These are phyloP conservation scores for Tanozyma kutaoensis DNA, from an alignment of 805 yeast species.

Conservation along the genomic window DNA sequence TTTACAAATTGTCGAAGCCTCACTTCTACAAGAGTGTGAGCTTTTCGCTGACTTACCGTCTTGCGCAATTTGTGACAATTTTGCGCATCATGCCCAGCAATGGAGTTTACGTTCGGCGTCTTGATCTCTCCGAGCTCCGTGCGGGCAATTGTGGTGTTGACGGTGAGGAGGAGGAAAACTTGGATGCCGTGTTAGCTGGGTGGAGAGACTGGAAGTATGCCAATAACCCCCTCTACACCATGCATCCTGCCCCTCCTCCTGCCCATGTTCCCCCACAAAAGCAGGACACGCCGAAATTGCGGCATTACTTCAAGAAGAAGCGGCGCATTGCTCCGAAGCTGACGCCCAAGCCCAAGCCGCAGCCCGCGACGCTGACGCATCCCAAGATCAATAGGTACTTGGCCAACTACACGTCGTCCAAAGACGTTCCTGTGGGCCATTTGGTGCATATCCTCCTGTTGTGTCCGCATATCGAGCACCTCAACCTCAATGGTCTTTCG, in stretches of 20 bases:
- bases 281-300: conserved; percentile 3
- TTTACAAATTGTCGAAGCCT: conserved; percentile 39
- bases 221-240: conserved; percentile 50
- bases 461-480: conserved; percentile 44
- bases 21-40: conserved; percentile 40
- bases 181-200: conserved; percentile 43
- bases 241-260: conserved; percentile 10
- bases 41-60: conserved; percentile 61
- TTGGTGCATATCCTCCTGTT: conserved; percentile 52
- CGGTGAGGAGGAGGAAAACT: conserved; percentile 1
- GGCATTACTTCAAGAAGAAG: conserved; percentile 7
- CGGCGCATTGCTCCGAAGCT: conserved; percentile 10
- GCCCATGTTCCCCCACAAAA: conserved; percentile 5
- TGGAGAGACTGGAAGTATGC: conserved; percentile 91
- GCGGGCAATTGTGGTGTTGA: conserved; percentile 17
- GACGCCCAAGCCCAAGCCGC: conserved; percentile 15
- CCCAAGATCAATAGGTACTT: conserved; percentile 53
- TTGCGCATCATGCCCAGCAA: conserved; percentile 42
- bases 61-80: conserved; percentile 67
- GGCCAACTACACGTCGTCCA: conserved; percentile 47
- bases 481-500: conserved; percentile 51
- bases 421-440: conserved; percentile 71
- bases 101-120: conserved; percentile 38
- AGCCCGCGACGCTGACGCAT: conserved; percentile 21
- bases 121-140: conserved; percentile 43